Base-by-base conservation (phyloP, 768 basidiomycete species). In the Tylopilus rubrobrunneus region DNA sequence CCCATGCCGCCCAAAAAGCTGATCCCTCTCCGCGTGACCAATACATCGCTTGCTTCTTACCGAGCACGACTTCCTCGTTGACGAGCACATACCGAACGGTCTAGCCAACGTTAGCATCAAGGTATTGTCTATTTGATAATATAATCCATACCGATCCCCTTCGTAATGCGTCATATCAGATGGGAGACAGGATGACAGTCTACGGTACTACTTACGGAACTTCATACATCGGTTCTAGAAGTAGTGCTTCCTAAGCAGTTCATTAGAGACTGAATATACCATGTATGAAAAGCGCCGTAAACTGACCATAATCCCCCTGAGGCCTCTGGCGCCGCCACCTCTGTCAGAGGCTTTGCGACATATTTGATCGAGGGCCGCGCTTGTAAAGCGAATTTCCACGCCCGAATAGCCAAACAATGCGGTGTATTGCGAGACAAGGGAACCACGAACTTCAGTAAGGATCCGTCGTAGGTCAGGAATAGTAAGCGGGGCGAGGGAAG, bases 181-280 rank as follows among this genome's bases (percentile, higher is more conserved):
- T 33, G 12, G 8, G 54, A 37, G 14, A 37, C 45, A 28, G 33
- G 55, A 56, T 40, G 42, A 41, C n/a, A n/a, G 49, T 23, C 36
- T 45, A 52, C 19, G 31, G 36, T 14, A 83, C 87, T 82, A 83
- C 87, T 82, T 70, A 89, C 86, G 92, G 91, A 44, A 86, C 86
- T 74, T 92, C 89, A 65, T 91, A 96, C 94, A 97, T 97, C 0
- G 92, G 78, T 46, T 98, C 92, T 45, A 95, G 74, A 47, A 98
- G 72, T 3, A 95, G 67, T 21, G 78, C 68, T 72, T 97, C 95
- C 89, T 25, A 41, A 34, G 27, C 12, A 11, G 42, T 39, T 21
- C 23, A 28, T 55, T 41, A 54, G 53, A 40, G 15, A 31, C 49
- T 48, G 3, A 31, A 27, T 41, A 21, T 28, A 29, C 29, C 39